Evolutionary conservation across 768 basidiomycete species (phyloP), one percentile per base, ranked within the genome.

Genomic region (Mycena metata): DNA sequence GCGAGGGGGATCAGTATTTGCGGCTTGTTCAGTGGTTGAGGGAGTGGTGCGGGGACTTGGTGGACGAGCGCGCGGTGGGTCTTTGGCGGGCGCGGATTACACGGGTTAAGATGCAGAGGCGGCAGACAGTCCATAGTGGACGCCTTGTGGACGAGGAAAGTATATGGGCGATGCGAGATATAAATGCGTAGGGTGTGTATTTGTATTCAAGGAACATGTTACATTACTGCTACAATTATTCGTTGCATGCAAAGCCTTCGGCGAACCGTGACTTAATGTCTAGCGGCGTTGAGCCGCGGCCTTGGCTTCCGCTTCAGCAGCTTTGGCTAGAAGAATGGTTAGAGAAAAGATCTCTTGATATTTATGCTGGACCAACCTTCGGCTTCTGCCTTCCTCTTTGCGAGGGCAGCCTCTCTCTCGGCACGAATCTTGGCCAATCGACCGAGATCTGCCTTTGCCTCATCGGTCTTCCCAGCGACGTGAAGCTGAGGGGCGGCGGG

Each of bases 371-470:
- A 75, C 84, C 39, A 60, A 95, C 96, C 94, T 73, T 95, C 94
- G 6, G 90, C 85, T 76, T 97, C 96, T 0, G 96, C 96, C 81
- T 94, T 90, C 62, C 96, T 84, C 85, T 92, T 94, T 2, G 93
- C 93, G 52, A 90, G 90, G 1, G 96, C 96, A 46, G 89, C 92
- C 69, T 96, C 96, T 56, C 96, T 91, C 67, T 97, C 94, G 62
- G 89, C 91, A 67, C 88, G 88, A 75, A 99, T 94, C 88, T 91
- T 92, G 51, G 89, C 88, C 17, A 99, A 88, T 41, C 96, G 88
- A 21, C 91, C 88, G 56, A 99, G 89, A 79, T 99, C 96, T 5
- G 90, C 79, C 81, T 96, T 93, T 21, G 96, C 96, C 77, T 98
- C 86, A 41, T 92, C 90, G 0, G 96, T 98, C 89, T 98, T 93